phyloP scores from a whole-genome alignment of 2,329 filamentous ascomycete species.

The Sporothrix pallida region DNA sequence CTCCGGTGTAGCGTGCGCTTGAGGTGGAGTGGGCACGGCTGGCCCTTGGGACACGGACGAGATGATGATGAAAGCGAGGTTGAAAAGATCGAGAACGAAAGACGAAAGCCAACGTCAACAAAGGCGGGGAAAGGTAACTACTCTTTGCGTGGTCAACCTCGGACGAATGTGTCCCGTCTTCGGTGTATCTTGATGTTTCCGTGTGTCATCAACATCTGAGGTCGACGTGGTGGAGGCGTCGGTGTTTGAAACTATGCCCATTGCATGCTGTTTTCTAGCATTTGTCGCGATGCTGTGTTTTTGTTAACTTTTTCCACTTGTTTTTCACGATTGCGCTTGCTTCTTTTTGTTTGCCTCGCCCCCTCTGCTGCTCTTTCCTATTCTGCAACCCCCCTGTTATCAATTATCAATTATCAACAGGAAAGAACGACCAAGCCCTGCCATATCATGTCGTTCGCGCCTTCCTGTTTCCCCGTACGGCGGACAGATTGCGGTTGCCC shows the following conservation, averaged over 20 bases:
- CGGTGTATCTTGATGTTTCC: background rate
- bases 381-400: background rate
- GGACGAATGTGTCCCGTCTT: background rate
- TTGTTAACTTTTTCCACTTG: background rate
- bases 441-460: background rate
- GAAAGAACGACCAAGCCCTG: background rate
- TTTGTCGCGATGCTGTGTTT: background rate
- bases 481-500: background rate
- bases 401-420: background rate
- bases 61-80: background rate
- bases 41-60: background rate
- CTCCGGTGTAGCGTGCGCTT: background rate
- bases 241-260: background rate
- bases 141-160: background rate
- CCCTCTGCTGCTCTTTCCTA: background rate
- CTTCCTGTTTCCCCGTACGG: background rate
- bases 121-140: background rate
- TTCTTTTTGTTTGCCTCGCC: background rate
- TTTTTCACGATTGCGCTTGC: background rate
- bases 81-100: background rate
- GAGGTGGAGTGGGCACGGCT: background rate
- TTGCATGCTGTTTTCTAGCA: background rate
- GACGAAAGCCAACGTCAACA: background rate
- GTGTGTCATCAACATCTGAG: background rate
- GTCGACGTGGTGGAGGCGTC: too few relatives aligned